Percentiles rank a stretch among this genome's conserved stretches.
Evolutionary conservation across 139 green algal species (phyloP).

Genomic region (Auxenochlorella pyrenoidosa): DNA sequence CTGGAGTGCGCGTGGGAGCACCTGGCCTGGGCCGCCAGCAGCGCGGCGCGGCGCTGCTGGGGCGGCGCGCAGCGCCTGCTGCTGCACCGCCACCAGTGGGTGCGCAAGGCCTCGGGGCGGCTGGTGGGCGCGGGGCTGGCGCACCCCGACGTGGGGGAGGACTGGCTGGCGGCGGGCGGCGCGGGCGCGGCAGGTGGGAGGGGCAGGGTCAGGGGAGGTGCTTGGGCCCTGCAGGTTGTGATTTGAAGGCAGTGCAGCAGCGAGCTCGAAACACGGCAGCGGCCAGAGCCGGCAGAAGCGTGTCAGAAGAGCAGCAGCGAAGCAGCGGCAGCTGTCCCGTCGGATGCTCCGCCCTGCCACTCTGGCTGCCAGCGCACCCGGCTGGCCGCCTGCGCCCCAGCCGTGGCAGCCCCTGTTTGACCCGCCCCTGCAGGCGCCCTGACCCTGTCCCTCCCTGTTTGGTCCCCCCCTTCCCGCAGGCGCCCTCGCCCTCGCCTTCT

Average conservation of each 20-base stretch:
- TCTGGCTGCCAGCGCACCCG: background rate
- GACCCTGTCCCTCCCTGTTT: no score
- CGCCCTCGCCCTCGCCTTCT: constrained; percentile 64
- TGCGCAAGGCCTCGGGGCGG: constrained; percentile 79
- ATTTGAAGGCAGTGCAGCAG: no score
- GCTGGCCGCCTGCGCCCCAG: no score
- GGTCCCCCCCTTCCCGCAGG: background rate
- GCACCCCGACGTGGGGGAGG: constrained; percentile 37
- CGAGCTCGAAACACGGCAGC: no score
- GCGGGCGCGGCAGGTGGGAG: background rate
- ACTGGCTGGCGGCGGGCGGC: constrained; percentile 42
- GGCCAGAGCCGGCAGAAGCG: no score
- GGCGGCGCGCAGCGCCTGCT: constrained; percentile 23
- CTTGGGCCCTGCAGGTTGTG: no score
- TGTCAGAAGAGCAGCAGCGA: no score
- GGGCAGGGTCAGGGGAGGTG: no score
- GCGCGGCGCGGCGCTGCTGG: constrained; percentile 23
- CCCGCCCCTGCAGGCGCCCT: no score
- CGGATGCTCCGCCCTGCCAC: no score
- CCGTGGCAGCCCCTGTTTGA: background rate
- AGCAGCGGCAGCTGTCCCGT: no score
- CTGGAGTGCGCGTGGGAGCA: constrained; percentile 36
- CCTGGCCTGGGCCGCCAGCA: constrained; percentile 2
- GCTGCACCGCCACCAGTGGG: constrained; percentile 84
- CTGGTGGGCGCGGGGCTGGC: constrained; percentile 74